phyloP scores from a whole-genome alignment of 441 rosid genomes.

The Jatropha podagrica region DNA sequence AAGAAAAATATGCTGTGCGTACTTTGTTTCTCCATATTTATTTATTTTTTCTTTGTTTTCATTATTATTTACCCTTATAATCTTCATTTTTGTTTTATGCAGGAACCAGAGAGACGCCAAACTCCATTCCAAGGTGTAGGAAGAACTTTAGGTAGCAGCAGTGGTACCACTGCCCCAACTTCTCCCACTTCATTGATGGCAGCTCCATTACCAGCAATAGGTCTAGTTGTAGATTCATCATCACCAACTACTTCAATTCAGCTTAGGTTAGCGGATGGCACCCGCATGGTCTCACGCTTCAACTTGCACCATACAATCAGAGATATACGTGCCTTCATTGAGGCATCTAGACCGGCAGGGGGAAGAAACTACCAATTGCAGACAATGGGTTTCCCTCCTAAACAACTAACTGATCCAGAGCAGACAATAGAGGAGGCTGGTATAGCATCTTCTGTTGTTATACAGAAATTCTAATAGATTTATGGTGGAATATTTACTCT shows the following conservation, averaged over 20 bases:
- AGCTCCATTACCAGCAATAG: slow-evolving; percentile 41
- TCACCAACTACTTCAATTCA: slow-evolving; percentile 80
- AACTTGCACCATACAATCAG: slow-evolving; percentile 67
- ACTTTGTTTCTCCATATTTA: slow-evolving; percentile 5
- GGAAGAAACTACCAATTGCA: slow-evolving; percentile 69
- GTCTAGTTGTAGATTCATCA: slow-evolving; percentile 54
- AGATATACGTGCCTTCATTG: slow-evolving; percentile 66
- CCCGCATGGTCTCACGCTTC: slow-evolving; percentile 73
- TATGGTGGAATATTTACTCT: not conserved
- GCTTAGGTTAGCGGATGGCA: slow-evolving; percentile 85
- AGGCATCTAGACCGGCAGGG: slow-evolving; percentile 69
- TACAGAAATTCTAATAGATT: slow-evolving; percentile 64
- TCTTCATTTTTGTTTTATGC: slow-evolving; percentile 16
- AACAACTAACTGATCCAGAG: slow-evolving; percentile 53
- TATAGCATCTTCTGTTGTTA: slow-evolving; percentile 85
- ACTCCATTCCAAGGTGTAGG: slow-evolving; percentile 81
- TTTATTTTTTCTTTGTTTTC: not conserved
- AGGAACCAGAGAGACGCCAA: slow-evolving; percentile 62
- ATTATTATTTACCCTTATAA: not conserved
- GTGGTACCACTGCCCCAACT: slow-evolving; percentile 30
- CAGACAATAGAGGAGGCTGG: slow-evolving; percentile 83
- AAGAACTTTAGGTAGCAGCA: slow-evolving; percentile 70
- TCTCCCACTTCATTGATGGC: slow-evolving; percentile 30
- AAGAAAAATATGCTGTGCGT: slow-evolving; percentile 57
- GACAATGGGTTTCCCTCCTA: slow-evolving; percentile 92